Evolutionary conservation across 208 protist species (phyloP).

Genomic region (Crithidia fasciculata): DNA sequence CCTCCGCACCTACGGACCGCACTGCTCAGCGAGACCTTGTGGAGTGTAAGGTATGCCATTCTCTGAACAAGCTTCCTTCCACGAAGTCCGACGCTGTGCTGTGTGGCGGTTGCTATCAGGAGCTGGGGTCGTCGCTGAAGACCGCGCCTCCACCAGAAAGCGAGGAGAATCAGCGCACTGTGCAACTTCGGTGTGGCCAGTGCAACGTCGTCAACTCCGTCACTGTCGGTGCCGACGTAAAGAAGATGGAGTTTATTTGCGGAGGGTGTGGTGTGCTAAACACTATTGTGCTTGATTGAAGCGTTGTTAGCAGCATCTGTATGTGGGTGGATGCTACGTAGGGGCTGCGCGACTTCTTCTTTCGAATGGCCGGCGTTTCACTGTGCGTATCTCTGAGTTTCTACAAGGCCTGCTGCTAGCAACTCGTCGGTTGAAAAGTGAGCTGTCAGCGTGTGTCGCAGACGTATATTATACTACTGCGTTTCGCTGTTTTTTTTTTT

Average conservation of each 20-base stretch:
- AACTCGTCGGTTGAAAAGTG: too few relatives aligned
- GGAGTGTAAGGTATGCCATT: constrained; percentile 60
- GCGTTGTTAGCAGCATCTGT: neutral
- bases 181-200: constrained; percentile 75
- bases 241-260: constrained; percentile 73
- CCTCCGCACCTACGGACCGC: neutral
- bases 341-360: too few relatives aligned
- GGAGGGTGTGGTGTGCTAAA: constrained; percentile 75
- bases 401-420: too few relatives aligned
- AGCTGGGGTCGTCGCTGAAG: constrained; percentile 31
- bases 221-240: constrained; percentile 39
- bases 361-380: too few relatives aligned
- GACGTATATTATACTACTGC: neutral
- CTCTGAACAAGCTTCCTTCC: constrained; percentile 57
- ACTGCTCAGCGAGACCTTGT: constrained; percentile 26
- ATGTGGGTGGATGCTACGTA: too few relatives aligned
- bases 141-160: constrained; percentile 1
- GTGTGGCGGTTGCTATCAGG: constrained; percentile 69
- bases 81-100: constrained; percentile 64
- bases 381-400: too few relatives aligned
- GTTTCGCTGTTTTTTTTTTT: constrained; percentile 1
- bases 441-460: too few relatives aligned
- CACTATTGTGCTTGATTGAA: constrained; percentile 51
- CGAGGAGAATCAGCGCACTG: constrained; percentile 38
- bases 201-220: constrained; percentile 62